A percentile compares a stretch with the other conserved stretches of the same genome.
These are phyloP conservation scores for Exutisphaerella laricina DNA, from an alignment of 2,329 filamentous ascomycete genomes.

Conservation along the genomic window DNA sequence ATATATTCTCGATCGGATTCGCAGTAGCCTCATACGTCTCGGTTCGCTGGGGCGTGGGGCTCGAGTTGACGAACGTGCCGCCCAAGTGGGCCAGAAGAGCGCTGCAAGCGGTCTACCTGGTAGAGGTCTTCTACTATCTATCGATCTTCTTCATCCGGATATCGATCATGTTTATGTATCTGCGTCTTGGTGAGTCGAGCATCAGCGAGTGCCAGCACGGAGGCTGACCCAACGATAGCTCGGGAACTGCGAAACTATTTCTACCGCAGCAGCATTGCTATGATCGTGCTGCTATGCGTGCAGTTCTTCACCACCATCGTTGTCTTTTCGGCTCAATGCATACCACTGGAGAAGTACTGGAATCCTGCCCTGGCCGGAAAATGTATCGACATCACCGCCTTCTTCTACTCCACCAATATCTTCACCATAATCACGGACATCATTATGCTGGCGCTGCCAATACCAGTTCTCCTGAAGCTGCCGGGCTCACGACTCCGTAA, in stretches of 20 bases:
- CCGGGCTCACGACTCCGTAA: conserved; percentile 31
- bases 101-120: conserved; percentile 24
- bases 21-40: conserved; percentile 17
- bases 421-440: conserved; percentile 38
- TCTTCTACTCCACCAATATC: conserved; percentile 31
- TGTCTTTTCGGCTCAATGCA: conserved; percentile 35
- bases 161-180: conserved; percentile 38
- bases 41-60: conserved; percentile 23
- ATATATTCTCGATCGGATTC: conserved; percentile 17
- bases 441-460: conserved; percentile 36
- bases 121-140: conserved; percentile 36
- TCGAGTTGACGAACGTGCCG: conserved; percentile 13
- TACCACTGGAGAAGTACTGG: conserved; percentile 35
- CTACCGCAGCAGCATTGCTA: conserved; percentile 25
- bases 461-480: conserved; percentile 36
- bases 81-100: conserved; percentile 18
- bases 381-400: conserved; percentile 34
- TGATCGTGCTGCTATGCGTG: conserved; percentile 33
- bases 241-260: conserved; percentile 22
- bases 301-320: conserved; percentile 34
- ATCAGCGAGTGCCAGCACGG: conserved; percentile 5
- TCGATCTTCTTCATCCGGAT: conserved; percentile 40
- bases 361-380: conserved; percentile 22
- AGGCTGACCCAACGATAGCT: conserved; percentile 17
- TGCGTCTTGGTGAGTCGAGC: conserved; percentile 29